These are phyloP conservation scores for Candida pseudoviswanathii DNA, from an alignment of 1,139 yeast species.

Conservation along the genomic window DNA sequence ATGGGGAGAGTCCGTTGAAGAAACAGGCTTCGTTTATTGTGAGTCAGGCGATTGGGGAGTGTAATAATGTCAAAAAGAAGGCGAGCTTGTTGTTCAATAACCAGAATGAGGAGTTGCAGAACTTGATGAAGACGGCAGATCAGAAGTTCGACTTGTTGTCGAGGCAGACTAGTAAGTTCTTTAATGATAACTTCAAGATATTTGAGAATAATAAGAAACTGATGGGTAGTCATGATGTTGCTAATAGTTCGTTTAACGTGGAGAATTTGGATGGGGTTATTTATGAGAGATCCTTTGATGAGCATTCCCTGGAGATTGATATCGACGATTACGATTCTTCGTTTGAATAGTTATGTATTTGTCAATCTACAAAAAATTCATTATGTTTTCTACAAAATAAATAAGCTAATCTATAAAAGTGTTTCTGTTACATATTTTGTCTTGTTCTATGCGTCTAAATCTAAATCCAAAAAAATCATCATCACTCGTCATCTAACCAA, in stretches of 20 bases:
- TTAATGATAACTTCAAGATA: slow-evolving; percentile 12
- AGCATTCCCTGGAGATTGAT: slow-evolving; percentile 15
- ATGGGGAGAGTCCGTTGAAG: slow-evolving; percentile 5
- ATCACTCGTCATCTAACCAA: slow-evolving; percentile 58
- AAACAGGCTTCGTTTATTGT: slow-evolving; percentile 12
- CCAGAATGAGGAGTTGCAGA: slow-evolving; percentile 8
- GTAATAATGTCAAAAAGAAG: slow-evolving; percentile 13
- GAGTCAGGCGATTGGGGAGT: slow-evolving; percentile 12
- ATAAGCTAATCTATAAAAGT: slow-evolving; percentile 3
- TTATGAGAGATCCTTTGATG: slow-evolving; percentile 16
- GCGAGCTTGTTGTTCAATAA: slow-evolving; percentile 10
- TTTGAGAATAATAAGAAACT: slow-evolving; percentile 3
- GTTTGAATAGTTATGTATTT: slow-evolving; percentile 5
- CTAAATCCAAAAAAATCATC: no score
- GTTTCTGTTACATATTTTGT: background rate
- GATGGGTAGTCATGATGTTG: slow-evolving; percentile 16
- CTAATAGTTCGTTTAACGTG: slow-evolving; percentile 30
- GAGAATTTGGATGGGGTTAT: slow-evolving; percentile 22
- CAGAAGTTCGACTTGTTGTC: slow-evolving; percentile 24
- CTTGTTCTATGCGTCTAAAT: background rate
- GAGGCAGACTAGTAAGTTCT: slow-evolving; percentile 25
- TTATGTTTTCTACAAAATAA: background rate
- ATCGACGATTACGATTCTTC: slow-evolving; percentile 17
- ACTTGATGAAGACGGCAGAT: slow-evolving; percentile 16
- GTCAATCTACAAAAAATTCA: no score